phyloP scores from a whole-genome alignment of 192 early-diverging fungal species.

The Allomyces macrogynus region DNA sequence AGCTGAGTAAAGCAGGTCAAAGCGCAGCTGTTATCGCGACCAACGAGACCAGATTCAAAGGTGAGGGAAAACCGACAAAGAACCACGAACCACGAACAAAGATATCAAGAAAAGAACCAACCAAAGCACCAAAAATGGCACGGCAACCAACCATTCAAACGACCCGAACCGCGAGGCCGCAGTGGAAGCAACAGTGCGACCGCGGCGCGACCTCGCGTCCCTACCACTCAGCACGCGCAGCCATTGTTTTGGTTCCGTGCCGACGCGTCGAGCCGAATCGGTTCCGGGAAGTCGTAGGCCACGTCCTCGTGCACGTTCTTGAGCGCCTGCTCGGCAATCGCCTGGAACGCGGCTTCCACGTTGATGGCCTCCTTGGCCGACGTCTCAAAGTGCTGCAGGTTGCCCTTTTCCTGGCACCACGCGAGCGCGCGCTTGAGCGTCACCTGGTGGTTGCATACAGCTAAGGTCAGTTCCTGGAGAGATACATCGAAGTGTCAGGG shows the following conservation, averaged over 20 bases:
- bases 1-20: too few species aligned
- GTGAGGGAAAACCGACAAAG: too few species aligned
- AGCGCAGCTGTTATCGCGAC: too few species aligned
- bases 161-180: too few species aligned
- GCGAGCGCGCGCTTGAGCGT: slow-evolving; percentile 83
- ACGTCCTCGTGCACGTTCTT: slow-evolving; percentile 81
- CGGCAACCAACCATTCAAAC: too few species aligned
- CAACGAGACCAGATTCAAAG: too few species aligned
- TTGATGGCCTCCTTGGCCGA: slow-evolving; percentile 96
- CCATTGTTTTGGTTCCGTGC: not conserved
- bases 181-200: too few species aligned
- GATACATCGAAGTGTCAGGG: not conserved
- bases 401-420: slow-evolving; percentile 91
- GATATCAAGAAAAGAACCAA: too few species aligned
- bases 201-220: too few species aligned
- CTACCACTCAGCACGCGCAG: not conserved
- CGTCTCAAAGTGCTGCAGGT: slow-evolving; percentile 96
- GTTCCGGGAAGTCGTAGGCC: slow-evolving; percentile 25
- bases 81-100: too few species aligned
- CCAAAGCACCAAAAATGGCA: too few species aligned
- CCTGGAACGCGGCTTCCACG: slow-evolving; percentile 92
- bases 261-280: not conserved
- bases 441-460: slow-evolving; percentile 55
- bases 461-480: not conserved
- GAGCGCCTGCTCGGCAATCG: slow-evolving; percentile 84